These are phyloP conservation scores for Solanum arcanum DNA, from an alignment of 257 asterid species.

Conservation along the genomic window DNA sequence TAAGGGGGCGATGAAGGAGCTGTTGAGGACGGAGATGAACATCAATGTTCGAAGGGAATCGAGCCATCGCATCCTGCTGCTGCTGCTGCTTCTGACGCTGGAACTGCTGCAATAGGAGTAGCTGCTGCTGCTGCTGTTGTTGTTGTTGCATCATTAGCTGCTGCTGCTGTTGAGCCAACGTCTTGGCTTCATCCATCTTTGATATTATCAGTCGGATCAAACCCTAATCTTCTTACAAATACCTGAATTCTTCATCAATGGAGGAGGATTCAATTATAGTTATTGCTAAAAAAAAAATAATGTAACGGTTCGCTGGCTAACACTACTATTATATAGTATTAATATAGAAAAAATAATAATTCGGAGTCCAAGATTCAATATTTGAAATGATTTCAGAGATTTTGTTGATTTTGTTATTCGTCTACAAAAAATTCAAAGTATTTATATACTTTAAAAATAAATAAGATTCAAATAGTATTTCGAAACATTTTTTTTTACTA, in stretches of 20 bases:
- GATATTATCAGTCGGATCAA: not conserved
- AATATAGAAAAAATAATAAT: not conserved
- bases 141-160: conserved; percentile 2
- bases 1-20: conserved; percentile 32
- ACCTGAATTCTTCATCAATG: not conserved
- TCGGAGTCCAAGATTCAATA: not conserved
- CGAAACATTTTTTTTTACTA: too few species aligned
- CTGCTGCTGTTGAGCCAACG: conserved; percentile 5
- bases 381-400: too few species aligned
- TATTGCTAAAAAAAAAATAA: not conserved
- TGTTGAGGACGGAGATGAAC: conserved; percentile 84
- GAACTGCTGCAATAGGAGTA: conserved; percentile 16
- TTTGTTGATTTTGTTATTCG: too few species aligned
- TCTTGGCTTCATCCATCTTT: conserved; percentile 11
- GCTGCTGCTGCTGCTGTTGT: conserved; percentile 7
- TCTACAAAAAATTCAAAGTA: too few species aligned
- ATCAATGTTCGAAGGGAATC: conserved; percentile 94
- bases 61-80: conserved; percentile 74
- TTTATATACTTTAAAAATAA: too few species aligned
- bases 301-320: not conserved
- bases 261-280: not conserved
- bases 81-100: conserved; percentile 42
- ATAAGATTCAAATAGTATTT: too few species aligned
- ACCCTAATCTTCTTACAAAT: not conserved
- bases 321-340: not conserved